Evolutionary conservation across 1,284 basidiomycete species (phyloP).

Genomic region (Fomitiporia mediterranea): DNA sequence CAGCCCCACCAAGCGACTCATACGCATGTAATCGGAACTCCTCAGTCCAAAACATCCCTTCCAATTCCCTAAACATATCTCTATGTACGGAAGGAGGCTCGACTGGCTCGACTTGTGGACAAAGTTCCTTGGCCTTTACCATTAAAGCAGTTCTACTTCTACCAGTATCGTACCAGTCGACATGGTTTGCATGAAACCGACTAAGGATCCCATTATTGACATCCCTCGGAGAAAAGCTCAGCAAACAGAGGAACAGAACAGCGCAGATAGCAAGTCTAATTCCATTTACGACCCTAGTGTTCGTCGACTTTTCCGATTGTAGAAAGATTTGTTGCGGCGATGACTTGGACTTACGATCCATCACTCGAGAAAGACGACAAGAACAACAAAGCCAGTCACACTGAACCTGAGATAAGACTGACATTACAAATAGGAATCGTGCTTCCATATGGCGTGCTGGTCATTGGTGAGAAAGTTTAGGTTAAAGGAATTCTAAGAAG

Average conservation of each 20-base stretch:
- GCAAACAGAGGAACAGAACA: background rate
- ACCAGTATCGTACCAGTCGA: no score
- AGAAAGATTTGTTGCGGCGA: no score
- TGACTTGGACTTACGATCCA: no score
- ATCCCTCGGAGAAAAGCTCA: background rate
- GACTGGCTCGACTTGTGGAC: slow-evolving; percentile 32
- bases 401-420: background rate
- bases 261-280: background rate
- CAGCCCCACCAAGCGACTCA: slow-evolving; percentile 39
- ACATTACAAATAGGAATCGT: no score
- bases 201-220: no score
- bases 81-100: slow-evolving; percentile 30
- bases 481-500: background rate
- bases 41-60: slow-evolving; percentile 30
- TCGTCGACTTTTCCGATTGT: no score
- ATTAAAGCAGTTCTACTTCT: no score
- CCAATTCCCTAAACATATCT: slow-evolving; percentile 31
- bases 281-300: no score
- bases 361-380: background rate
- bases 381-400: background rate
- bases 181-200: no score
- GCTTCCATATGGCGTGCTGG: background rate
- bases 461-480: background rate
- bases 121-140: no score
- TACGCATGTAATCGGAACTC: slow-evolving; percentile 38